These are phyloP conservation scores for Wakefieldia striispora DNA, from an alignment of 768 basidiomycete species.

Conservation along the genomic window DNA sequence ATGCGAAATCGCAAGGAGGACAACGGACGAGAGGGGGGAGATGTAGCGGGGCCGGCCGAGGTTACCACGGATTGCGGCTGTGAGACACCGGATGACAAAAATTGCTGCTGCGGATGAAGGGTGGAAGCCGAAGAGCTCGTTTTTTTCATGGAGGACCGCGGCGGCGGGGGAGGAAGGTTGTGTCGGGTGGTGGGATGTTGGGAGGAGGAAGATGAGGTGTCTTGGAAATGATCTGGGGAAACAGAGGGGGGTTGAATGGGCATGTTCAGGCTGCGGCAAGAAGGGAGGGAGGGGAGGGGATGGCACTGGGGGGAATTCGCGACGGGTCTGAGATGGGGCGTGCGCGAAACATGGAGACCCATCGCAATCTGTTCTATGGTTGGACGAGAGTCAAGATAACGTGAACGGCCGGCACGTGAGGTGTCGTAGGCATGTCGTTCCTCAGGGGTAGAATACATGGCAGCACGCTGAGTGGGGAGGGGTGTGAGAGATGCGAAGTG, in stretches of 20 bases:
- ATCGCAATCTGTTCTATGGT: conserved; percentile 77
- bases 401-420: conserved; percentile 38
- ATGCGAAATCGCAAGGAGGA: conserved; percentile 48
- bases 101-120: conserved; percentile 20
- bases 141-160: conserved; percentile 67
- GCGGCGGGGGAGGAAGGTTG: conserved; percentile 52
- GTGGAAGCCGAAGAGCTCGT: conserved; percentile 29
- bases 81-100: conserved; percentile 10
- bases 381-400: conserved; percentile 47
- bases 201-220: conserved; percentile 20
- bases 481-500: conserved; percentile 5
- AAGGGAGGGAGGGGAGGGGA: conserved; percentile 14
- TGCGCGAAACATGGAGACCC: conserved; percentile 75
- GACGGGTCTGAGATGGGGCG: conserved; percentile 60
- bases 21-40: conserved; percentile 27
- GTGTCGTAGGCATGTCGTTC: conserved; percentile 32
- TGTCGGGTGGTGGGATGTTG: conserved; percentile 19
- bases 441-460: conserved; percentile 44
- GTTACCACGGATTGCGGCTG: conserved; percentile 37
- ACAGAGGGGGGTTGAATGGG: conserved; percentile 24
- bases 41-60: conserved; percentile 29
- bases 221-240: conserved; percentile 24
- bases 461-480: conserved; percentile 23
- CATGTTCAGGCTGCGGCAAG: conserved; percentile 21
- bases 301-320: conserved; percentile 19